Conservation (phyloP, 2,329 filamentous ascomycete species). For the Coniochaeta sp. region DNA sequence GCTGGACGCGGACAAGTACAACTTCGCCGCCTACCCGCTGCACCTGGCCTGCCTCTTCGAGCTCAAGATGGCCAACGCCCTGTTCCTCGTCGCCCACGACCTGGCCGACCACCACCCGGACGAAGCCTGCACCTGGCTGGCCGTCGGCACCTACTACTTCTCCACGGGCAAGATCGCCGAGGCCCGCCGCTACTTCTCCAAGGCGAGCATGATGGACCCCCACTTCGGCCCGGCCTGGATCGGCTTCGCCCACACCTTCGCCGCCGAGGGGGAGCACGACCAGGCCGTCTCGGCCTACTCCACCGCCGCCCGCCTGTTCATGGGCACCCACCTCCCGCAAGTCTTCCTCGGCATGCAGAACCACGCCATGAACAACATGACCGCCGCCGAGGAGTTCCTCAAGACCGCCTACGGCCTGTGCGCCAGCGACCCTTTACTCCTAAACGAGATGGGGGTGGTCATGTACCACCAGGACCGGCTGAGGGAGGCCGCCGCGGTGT, state of each 20-base stretch:
- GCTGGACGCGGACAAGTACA: slow-evolving; percentile 76
- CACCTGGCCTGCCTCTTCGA: slow-evolving; percentile 90
- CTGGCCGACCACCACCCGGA: slow-evolving; percentile 86
- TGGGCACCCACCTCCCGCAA: slow-evolving; percentile 92
- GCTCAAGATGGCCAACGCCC: slow-evolving; percentile 74
- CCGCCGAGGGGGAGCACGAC: slow-evolving; percentile 94
- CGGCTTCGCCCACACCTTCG: slow-evolving; percentile 96
- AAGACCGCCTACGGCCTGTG: slow-evolving; percentile 81
- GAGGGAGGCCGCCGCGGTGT: slow-evolving; percentile 67
- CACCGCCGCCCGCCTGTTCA: slow-evolving; percentile 88
- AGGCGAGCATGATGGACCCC: slow-evolving; percentile 93
- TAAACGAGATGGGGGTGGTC: slow-evolving; percentile 96
- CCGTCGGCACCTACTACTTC: slow-evolving; percentile 92
- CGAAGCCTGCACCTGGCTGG: slow-evolving; percentile 87
- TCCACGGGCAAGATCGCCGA: slow-evolving; percentile 84
- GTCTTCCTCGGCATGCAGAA: slow-evolving; percentile 98
- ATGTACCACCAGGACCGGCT: slow-evolving; percentile 84
- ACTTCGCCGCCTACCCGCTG: slow-evolving; percentile 80
- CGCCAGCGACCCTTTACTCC: slow-evolving; percentile 75
- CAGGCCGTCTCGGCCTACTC: slow-evolving; percentile 97
- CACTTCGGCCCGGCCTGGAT: slow-evolving; percentile 98
- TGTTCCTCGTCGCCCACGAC: slow-evolving; percentile 89
- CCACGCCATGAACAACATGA: slow-evolving; percentile 90
- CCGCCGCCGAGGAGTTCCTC: slow-evolving; percentile 87
- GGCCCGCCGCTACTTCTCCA: slow-evolving; percentile 91